These are phyloP conservation scores for Pichia kudriavzevii DNA, from an alignment of 1,139 yeast species.

Conservation along the genomic window DNA sequence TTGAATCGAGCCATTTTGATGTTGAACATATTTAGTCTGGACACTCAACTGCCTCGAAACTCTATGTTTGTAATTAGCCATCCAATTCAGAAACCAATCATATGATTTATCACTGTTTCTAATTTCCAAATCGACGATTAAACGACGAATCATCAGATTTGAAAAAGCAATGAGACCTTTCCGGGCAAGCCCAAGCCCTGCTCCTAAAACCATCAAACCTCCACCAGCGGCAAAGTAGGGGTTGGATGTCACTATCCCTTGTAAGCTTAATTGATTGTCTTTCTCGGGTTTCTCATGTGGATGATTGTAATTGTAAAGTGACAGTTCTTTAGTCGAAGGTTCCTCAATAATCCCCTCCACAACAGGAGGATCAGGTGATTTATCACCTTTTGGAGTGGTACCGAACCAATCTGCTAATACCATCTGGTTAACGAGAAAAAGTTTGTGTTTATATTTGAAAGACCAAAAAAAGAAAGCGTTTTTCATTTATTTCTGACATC, in stretches of 20 bases:
- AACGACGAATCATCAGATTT: conserved; percentile 65
- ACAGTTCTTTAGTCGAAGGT: conserved; percentile 15
- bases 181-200: conserved; percentile 72
- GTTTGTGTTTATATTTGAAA: no score
- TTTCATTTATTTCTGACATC: no score
- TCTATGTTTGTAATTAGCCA: conserved; percentile 72
- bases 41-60: conserved; percentile 82
- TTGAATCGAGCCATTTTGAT: conserved; percentile 84
- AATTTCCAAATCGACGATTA: conserved; percentile 87
- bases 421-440: conserved; percentile 6
- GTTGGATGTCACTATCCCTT: conserved; percentile 58
- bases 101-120: conserved; percentile 92
- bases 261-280: conserved; percentile 31
- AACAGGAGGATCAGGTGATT: no score
- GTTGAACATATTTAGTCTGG: conserved; percentile 80
- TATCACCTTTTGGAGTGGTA: background rate
- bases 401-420: conserved; percentile 10
- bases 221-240: conserved; percentile 98
- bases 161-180: conserved; percentile 61
- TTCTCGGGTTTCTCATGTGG: conserved; percentile 10
- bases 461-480: no score
- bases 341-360: conserved; percentile 14
- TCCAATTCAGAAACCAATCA: conserved; percentile 94
- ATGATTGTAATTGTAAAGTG: conserved; percentile 16
- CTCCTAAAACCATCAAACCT: conserved; percentile 90